Percentiles rank a stretch among this genome's conserved stretches.
Evolutionary conservation across 371 early-diverging fungal genomes (phyloP).

Genomic region (Smittium culicis): DNA sequence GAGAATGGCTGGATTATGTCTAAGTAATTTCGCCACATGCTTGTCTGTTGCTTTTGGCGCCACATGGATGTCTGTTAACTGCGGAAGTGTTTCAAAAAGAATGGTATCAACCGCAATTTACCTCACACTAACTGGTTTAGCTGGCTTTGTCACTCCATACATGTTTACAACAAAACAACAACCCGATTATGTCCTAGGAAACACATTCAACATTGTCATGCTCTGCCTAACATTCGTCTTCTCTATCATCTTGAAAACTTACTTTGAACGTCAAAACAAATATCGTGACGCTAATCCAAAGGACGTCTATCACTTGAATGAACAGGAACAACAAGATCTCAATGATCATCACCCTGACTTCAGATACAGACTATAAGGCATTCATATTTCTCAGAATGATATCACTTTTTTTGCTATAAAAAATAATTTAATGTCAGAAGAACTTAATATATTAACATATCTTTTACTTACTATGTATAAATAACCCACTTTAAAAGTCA

Average conservation of each 20-base stretch:
- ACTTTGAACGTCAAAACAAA: constrained; percentile 5
- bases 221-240: neutral
- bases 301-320: constrained; percentile 9
- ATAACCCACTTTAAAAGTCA: no score
- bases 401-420: neutral
- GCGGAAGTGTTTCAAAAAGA: constrained; percentile 25
- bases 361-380: constrained; percentile 6
- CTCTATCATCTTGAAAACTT: constrained; percentile 3
- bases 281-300: constrained; percentile 2
- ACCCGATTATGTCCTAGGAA: constrained; percentile 27
- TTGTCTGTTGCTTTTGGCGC: constrained; percentile 24
- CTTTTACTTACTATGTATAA: no score
- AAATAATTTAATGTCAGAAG: no score
- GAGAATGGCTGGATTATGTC: constrained; percentile 15
- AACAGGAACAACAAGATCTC: neutral
- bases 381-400: constrained; percentile 1
- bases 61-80: constrained; percentile 27
- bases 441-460: no score
- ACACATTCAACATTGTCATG: constrained; percentile 2
- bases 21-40: constrained; percentile 24
- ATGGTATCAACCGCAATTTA: constrained; percentile 24
- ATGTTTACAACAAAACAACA: constrained; percentile 22
- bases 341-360: constrained; percentile 11
- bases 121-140: constrained; percentile 23
- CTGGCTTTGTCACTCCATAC: constrained; percentile 28